phyloP scores from a whole-genome alignment of 768 basidiomycete genomes.

The Galerina marginata region DNA sequence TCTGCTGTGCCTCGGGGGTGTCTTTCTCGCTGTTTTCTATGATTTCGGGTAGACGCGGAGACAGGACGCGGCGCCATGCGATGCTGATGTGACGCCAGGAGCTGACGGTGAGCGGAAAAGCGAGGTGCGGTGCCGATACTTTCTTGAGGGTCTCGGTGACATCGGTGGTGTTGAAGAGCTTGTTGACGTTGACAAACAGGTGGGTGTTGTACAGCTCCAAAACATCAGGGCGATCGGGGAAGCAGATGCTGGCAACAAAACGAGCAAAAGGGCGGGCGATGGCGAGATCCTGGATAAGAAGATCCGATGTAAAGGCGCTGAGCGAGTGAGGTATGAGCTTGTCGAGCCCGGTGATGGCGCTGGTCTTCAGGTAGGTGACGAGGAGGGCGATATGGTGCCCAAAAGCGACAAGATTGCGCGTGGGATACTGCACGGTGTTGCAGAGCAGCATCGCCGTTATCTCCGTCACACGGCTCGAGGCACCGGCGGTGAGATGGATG shows the following conservation, averaged over 20 bases:
- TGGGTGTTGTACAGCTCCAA: constrained; percentile 3
- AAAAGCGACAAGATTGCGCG: constrained; percentile 21
- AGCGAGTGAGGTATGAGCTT: constrained; percentile 34
- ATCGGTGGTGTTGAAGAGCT: constrained; percentile 9
- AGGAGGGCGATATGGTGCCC: constrained; percentile 21
- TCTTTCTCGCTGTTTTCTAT: constrained; percentile 13
- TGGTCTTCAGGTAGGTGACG: constrained; percentile 23
- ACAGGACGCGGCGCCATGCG: constrained; percentile 24
- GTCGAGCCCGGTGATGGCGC: constrained; percentile 16
- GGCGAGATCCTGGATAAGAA: constrained; percentile 32
- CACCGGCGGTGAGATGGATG: not conserved
- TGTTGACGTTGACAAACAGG: constrained; percentile 16
- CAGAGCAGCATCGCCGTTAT: constrained; percentile 1
- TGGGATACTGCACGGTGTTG: constrained; percentile 9
- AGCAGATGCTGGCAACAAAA: not conserved
- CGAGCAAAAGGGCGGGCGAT: constrained; percentile 22
- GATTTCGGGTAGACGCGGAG: not conserved
- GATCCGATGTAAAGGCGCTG: constrained; percentile 25
- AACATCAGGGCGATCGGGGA: not conserved
- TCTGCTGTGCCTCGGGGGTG: constrained; percentile 27
- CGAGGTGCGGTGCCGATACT: not conserved
- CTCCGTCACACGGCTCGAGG: not conserved
- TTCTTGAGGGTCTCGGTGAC: not conserved
- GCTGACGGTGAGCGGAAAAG: not conserved
- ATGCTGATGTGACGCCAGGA: constrained; percentile 28